These are phyloP conservation scores for Beta corolliflora DNA, from an alignment of 179 eudicot species.

Conservation along the genomic window DNA sequence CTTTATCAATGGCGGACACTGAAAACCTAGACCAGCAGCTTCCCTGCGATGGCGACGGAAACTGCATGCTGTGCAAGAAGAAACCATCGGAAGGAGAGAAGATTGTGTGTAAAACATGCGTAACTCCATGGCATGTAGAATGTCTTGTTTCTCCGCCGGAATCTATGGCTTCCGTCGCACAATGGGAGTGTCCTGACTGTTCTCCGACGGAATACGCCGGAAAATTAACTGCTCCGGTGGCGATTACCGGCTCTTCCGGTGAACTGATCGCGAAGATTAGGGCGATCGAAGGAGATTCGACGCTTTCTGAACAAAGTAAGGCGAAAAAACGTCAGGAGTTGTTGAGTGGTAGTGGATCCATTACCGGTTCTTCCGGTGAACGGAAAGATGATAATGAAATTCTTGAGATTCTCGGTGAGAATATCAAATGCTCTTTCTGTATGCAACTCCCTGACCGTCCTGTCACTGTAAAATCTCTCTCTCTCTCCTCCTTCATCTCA, in stretches of 20 bases:
- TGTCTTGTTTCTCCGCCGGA: constrained; percentile 46
- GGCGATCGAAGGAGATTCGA: constrained; percentile 50
- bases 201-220: constrained; percentile 11
- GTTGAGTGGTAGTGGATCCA: constrained; percentile 43
- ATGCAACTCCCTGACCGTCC: constrained; percentile 90
- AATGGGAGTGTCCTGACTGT: constrained; percentile 94
- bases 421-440: constrained; percentile 76
- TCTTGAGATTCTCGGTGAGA: constrained; percentile 51
- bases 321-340: constrained; percentile 52
- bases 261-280: constrained; percentile 42
- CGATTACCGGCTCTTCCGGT: constrained; percentile 21
- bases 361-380: constrained; percentile 10
- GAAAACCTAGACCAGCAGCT: constrained; percentile 29
- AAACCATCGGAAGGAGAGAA: constrained; percentile 45
- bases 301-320: constrained; percentile 50
- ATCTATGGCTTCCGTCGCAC: constrained; percentile 33
- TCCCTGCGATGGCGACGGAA: constrained; percentile 83
- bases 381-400: constrained; percentile 42
- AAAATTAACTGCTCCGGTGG: background rate
- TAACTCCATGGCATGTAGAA: constrained; percentile 75
- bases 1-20: background rate
- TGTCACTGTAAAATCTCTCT: constrained; percentile 56
- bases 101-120: constrained; percentile 74
- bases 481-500: background rate
- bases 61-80: constrained; percentile 68